Evolutionary conservation across 352 stramenopile genomes (phyloP).

Genomic region (Phytophthora cryptogea): DNA sequence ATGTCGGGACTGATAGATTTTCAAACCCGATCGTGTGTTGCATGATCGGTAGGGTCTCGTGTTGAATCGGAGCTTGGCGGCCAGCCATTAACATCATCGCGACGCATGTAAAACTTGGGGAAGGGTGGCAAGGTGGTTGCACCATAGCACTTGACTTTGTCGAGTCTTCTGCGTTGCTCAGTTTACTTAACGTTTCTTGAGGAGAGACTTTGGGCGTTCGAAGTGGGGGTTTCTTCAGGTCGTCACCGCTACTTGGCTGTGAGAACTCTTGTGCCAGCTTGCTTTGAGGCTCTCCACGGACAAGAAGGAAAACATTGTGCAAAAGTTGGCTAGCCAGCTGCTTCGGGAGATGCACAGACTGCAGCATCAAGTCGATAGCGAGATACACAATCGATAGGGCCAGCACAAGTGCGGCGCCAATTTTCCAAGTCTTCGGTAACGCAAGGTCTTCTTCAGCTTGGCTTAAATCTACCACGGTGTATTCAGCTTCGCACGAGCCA

Average conservation of each 20-base stretch:
- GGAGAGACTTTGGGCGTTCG: not conserved
- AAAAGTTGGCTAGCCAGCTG: conserved; percentile 4
- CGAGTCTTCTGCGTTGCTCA: not conserved
- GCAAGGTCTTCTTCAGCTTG: not conserved
- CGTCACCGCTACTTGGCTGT: not conserved
- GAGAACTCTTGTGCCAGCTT: conserved; percentile 3
- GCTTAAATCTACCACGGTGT: not conserved
- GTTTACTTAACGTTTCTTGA: not conserved
- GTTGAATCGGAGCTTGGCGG: conserved; percentile 23
- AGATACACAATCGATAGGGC: conserved; percentile 34
- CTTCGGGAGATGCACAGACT: conserved; percentile 15
- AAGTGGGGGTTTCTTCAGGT: conserved; percentile 12
- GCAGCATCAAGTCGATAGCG: conserved; percentile 24
- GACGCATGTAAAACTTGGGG: conserved; percentile 43
- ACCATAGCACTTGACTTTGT: not conserved
- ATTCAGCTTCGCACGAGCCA: not conserved
- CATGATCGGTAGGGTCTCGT: conserved; percentile 2
- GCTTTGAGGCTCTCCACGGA: conserved; percentile 3
- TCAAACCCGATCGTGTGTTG: not conserved
- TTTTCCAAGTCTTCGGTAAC: conserved; percentile 15
- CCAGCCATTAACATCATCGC: conserved; percentile 48
- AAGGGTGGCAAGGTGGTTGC: not conserved
- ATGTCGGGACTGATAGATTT: not conserved
- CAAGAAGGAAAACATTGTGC: conserved; percentile 11
- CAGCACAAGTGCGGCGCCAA: conserved; percentile 28